Base-by-base conservation (phyloP, 2,329 filamentous ascomycete genomes). In the Gnomoniopsis sp. region DNA sequence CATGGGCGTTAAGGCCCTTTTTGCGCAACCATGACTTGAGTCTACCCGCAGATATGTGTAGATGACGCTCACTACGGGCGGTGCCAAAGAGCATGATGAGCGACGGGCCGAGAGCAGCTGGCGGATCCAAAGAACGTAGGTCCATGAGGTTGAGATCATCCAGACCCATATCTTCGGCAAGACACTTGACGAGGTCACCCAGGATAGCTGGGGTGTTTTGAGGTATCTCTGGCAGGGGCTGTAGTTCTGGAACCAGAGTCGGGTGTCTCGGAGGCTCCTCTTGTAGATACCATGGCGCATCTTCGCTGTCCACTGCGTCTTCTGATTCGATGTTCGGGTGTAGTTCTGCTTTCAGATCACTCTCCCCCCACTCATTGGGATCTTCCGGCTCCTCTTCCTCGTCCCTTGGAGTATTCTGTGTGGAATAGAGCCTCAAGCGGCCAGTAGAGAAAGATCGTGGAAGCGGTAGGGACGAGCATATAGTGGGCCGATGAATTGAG, bases 1-100 rank as follows among this genome's bases (percentile, higher is more conserved):
- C 93, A 65, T 87, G 84, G 1, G 93, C 91, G 2, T 82, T 77
- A 41, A 98, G 76, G 56, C 87, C 86, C 72, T 91, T 85, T 14
- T 86, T 86, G 54, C 92, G 83, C 48, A 97, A 76, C 89, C 91
- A 97, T 59, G 93, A 85, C 63, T 93, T 91, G 26, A 96, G 83
- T n/a, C 91, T 86, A 69, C 96, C 92, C 0, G 93, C 91, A 1
- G 91, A 91, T 22, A 96, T 88, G 69, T 96, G 93, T 38, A 99
- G 79, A 75, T 99, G 95, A 54, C 93, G 92, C 72, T 97, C 91
- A 67, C 91, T 96, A 59, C 95, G 88, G 15, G 93, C 91, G 10
- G 92, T 96, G 44, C 89, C 92, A 63, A 99, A 86, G 33, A 99
- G 75, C 95, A 98, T 98, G 55, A 99, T 82, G 30, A 97, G 81